Percentiles rank a stretch among this genome's conserved stretches.
phyloP scores from a whole-genome alignment of 2,329 filamentous ascomycete genomes.

The Talaromyces albobiverticillius region DNA sequence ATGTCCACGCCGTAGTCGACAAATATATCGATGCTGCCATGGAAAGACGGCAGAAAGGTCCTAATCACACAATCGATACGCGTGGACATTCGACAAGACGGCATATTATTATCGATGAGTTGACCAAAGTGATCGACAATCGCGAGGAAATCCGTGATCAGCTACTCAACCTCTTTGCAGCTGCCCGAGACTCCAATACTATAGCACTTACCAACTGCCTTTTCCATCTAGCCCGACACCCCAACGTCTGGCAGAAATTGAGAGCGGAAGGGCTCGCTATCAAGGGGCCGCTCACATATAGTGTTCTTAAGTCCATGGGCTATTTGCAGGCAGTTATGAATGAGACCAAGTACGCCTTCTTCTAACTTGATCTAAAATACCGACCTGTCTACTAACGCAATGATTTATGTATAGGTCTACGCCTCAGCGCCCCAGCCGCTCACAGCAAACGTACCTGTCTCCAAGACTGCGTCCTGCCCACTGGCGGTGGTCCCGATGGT shows the following conservation, averaged over 20 bases:
- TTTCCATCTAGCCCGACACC: slow-evolving; percentile 36
- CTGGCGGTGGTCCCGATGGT: slow-evolving; percentile 56
- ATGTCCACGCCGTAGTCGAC: neutral
- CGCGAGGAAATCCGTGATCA: slow-evolving; percentile 30
- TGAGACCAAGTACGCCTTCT: slow-evolving; percentile 6
- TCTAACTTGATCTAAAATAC: neutral
- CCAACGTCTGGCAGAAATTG: slow-evolving; percentile 6
- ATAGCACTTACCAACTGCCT: slow-evolving; percentile 33
- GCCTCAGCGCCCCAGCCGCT: slow-evolving; percentile 1
- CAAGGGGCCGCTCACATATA: neutral
- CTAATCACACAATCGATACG: neutral
- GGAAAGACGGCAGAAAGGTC: neutral
- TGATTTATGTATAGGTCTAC: no score
- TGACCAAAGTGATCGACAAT: neutral
- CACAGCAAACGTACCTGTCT: slow-evolving; percentile 3
- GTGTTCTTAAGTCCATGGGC: neutral
- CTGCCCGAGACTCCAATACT: slow-evolving; percentile 54
- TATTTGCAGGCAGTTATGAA: slow-evolving; percentile 9
- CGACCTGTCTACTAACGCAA: no score
- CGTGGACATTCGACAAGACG: neutral
- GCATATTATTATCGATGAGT: slow-evolving; percentile 1
- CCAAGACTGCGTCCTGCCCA: slow-evolving; percentile 20
- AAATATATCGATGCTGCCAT: slow-evolving; percentile 11
- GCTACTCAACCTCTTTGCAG: slow-evolving; percentile 51
- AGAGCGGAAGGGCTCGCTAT: slow-evolving; percentile 6